Conservation (phyloP, 2,329 filamentous ascomycete species). For the Graphilbum ipis-grandicollis region DNA sequence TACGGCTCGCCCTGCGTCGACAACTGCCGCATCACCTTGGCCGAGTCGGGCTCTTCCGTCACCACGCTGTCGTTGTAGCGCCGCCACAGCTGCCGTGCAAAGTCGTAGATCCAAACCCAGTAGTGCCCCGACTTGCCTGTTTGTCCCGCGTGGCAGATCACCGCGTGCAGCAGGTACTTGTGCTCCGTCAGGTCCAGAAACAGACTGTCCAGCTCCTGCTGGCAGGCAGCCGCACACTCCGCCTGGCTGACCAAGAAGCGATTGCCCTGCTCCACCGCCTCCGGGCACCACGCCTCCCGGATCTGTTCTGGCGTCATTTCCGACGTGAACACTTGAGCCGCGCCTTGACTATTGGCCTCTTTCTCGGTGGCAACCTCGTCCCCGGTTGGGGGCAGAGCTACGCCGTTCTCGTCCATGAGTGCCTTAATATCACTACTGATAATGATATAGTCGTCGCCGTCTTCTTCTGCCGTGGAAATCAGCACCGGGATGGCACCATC, state of each 20-base stretch:
- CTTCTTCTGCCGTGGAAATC: neutral
- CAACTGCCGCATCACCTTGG: conserved; percentile 53
- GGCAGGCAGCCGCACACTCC: conserved; percentile 10
- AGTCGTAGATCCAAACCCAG: conserved; percentile 93
- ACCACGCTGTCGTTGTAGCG: conserved; percentile 88
- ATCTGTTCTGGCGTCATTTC: conserved; percentile 2
- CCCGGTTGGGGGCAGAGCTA: conserved; percentile 10
- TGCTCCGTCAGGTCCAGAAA: conserved; percentile 47
- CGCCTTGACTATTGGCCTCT: neutral
- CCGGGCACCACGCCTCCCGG: neutral
- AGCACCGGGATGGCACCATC: neutral
- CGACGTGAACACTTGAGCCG: neutral
- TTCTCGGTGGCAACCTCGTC: too few species aligned
- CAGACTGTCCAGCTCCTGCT: conserved; percentile 23
- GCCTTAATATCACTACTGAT: conserved; percentile 7
- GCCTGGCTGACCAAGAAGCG: neutral
- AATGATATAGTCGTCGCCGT: conserved; percentile 2
- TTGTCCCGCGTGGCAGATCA: conserved; percentile 76
- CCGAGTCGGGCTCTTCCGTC: conserved; percentile 44
- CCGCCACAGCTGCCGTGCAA: conserved; percentile 64
- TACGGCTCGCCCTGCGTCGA: conserved; percentile 53
- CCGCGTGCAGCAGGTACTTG: conserved; percentile 71
- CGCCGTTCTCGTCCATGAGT: conserved; percentile 18
- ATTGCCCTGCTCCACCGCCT: conserved; percentile 1
- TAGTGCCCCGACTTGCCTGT: conserved; percentile 65